phyloP scores from a whole-genome alignment of 176 grass and related monocot genomes.

The Alloteropsis semialata region DNA sequence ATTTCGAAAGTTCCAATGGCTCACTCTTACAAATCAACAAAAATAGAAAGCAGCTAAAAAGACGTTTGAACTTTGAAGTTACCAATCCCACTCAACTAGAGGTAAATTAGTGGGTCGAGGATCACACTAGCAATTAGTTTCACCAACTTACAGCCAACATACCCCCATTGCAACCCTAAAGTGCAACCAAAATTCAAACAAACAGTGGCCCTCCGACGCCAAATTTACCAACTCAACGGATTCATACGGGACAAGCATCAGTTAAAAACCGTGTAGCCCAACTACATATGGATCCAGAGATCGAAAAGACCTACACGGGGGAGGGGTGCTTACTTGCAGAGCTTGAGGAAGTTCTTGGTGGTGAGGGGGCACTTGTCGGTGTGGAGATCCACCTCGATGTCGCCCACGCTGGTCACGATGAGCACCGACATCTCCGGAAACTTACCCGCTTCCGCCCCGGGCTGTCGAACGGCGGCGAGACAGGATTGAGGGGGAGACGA shows the following conservation, averaged over 20 bases:
- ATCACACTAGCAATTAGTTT: neutral
- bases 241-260: neutral
- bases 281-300: neutral
- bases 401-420: slow-evolving; percentile 86
- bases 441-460: neutral
- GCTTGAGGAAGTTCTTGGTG: slow-evolving; percentile 97
- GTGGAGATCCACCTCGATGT: slow-evolving; percentile 88
- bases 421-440: slow-evolving; percentile 68
- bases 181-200: neutral
- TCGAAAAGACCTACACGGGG: neutral
- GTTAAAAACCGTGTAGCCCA: neutral
- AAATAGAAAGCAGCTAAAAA: neutral
- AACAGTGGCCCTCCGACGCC: neutral
- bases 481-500: neutral
- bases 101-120: neutral
- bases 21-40: neutral
- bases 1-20: neutral
- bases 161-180: neutral
- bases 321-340: slow-evolving; percentile 65
- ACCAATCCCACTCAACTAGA: neutral
- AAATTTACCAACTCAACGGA: neutral
- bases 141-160: neutral
- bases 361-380: slow-evolving; percentile 71
- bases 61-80: neutral
- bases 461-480: neutral